Percentiles rank a stretch among this genome's conserved stretches.
phyloP scores from a whole-genome alignment of 163 green algal species.

The Volvox carteri region DNA sequence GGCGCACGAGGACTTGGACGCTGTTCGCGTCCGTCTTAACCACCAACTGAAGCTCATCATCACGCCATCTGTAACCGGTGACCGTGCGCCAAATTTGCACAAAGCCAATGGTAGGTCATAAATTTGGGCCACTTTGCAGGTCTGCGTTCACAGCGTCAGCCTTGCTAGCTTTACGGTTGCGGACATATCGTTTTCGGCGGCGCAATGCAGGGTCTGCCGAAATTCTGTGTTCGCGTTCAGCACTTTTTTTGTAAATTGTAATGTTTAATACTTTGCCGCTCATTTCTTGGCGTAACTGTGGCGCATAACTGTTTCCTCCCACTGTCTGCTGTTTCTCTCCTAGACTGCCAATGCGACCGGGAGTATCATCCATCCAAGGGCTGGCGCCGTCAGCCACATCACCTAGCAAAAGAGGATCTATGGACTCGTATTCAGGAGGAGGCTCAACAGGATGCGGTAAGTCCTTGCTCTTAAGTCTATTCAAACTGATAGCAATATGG shows the following conservation, averaged over 20 bases:
- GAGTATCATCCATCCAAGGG: slow-evolving; percentile 66
- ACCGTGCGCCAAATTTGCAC: background rate
- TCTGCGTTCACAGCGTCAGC: too few species aligned
- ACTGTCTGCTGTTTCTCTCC: too few species aligned
- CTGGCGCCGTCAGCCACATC: slow-evolving; percentile 68
- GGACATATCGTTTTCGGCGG: too few species aligned
- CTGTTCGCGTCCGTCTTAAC: slow-evolving; percentile 34
- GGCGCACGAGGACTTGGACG: slow-evolving; percentile 26
- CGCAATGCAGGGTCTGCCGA: too few species aligned
- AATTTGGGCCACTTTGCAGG: too few species aligned
- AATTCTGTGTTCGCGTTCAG: too few species aligned
- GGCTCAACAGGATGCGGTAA: slow-evolving; percentile 66
- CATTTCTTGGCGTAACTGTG: too few species aligned
- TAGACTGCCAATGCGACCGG: slow-evolving; percentile 14
- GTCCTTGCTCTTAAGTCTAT: background rate
- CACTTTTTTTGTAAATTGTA: too few species aligned
- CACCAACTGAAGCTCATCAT: slow-evolving; percentile 35
- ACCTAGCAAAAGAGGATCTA: slow-evolving; percentile 71
- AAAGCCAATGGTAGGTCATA: slow-evolving; percentile 24
- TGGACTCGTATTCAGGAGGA: slow-evolving; percentile 76
- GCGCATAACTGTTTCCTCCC: too few species aligned
- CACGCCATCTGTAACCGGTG: background rate
- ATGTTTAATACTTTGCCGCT: background rate
- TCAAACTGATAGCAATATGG: too few species aligned
- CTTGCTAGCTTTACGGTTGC: too few species aligned